Evolutionary conservation across 306 rosid species (phyloP).

Genomic region (Quercus engelmannii): DNA sequence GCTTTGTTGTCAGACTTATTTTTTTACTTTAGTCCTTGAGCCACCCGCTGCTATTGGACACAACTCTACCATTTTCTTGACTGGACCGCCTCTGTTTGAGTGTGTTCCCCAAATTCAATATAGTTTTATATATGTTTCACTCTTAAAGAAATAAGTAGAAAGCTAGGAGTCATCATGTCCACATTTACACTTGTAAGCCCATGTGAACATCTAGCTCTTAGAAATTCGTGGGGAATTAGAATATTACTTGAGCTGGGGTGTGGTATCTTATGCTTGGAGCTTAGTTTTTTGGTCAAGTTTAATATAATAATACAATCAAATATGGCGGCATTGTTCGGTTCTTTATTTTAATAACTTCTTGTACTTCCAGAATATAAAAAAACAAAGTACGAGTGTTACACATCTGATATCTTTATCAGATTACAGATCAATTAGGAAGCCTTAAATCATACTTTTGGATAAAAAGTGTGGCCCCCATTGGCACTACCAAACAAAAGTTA

Average conservation of each 20-base stretch:
- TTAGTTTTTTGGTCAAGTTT: slow-evolving; percentile 16
- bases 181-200: slow-evolving; percentile 23
- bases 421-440: not conserved
- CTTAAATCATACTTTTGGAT: not conserved
- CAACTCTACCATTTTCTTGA: slow-evolving; percentile 32
- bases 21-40: slow-evolving; percentile 53
- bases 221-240: slow-evolving; percentile 30
- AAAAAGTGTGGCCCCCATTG: not conserved
- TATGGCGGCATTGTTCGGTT: not conserved
- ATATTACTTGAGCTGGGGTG: not conserved
- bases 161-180: slow-evolving; percentile 20
- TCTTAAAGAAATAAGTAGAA: not conserved
- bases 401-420: not conserved
- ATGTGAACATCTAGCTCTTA: slow-evolving; percentile 34
- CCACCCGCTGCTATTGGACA: slow-evolving; percentile 46
- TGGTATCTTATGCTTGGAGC: not conserved
- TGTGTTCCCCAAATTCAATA: slow-evolving; percentile 5
- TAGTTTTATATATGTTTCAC: not conserved
- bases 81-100: slow-evolving; percentile 34
- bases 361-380: not conserved
- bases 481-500: too few species aligned
- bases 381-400: not conserved
- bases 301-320: not conserved
- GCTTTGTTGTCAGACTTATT: slow-evolving; percentile 26
- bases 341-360: not conserved